Evolutionary conservation across 2,329 filamentous ascomycete species (phyloP), one percentile per base, ranked within the genome.

Genomic region (Didymella arachidicola): DNA sequence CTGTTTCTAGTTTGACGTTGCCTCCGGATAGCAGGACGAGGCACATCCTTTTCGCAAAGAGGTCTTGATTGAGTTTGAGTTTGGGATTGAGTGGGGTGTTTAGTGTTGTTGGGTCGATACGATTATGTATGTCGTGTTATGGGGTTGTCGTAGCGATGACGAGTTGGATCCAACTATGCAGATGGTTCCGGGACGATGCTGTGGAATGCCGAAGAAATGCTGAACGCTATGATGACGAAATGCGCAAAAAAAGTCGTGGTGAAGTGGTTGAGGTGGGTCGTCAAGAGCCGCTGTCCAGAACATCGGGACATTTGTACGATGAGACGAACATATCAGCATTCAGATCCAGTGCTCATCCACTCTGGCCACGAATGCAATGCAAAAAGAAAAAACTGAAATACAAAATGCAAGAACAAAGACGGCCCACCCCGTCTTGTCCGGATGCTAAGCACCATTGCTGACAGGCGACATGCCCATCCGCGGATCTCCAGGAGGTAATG

Each of bases 351-450:
- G 34, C 26, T 42, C 48, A 10, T 57, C 48, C 48, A 61, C 43
- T 59, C 66, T 64, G 43, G 61, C 53, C 62, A 68, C 52, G 52
- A 70, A 66, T 56, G 68, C 67, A 63, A 72, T 68, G 59, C 63
- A 70, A 57, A 72, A 60, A 57, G 61, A 70, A 50, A 71, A 52
- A 46, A 70, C 44, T 55, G 70, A 53, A 66, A 75, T 38, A 69
- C 49, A 73, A 51, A 71, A 71, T 42, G 72, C 72, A 69, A 72
- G 71, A 73, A 77, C 74, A 70, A 71, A 63, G 68, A 74, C 71
- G 72, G 74, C 74, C 73, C 74, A 77, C 73, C 74, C 74, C 73
- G 66, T 74, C 72, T 67, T 70, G 74, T 76, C 71, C 70, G 61
- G 27, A 66, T 71, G 72, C 59, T 75, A 74, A 45, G 71, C 70